A percentile compares a stretch with the other conserved stretches of the same genome.
phyloP scores from a whole-genome alignment of 257 asterid species.

The Scutellaria baicalensis region DNA sequence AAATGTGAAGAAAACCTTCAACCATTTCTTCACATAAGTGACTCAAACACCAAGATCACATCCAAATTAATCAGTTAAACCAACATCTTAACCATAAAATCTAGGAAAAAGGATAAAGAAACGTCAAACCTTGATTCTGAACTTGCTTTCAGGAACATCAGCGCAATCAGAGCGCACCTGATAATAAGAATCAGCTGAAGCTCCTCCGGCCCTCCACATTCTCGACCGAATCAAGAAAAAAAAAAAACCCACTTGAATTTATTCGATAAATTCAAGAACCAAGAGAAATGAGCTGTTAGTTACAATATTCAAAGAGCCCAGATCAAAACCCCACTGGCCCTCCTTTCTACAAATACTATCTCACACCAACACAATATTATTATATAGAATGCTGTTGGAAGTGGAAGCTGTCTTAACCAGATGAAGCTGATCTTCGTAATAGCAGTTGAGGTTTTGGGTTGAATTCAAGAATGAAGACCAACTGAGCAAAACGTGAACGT shows the following conservation, averaged over 20 bases:
- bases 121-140: conserved; percentile 74
- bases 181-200: conserved; percentile 82
- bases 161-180: conserved; percentile 75
- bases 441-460: too few relatives aligned
- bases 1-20: background rate
- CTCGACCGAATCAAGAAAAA: background rate
- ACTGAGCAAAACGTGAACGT: too few relatives aligned
- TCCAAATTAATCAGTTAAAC: background rate
- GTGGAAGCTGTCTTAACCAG: background rate
- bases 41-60: background rate
- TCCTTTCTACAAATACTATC: conserved; percentile 5
- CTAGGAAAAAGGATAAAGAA: background rate
- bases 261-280: conserved; percentile 6
- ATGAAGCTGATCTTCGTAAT: background rate
- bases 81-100: background rate
- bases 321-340: conserved; percentile 31
- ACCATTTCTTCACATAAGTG: background rate
- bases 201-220: conserved; percentile 84
- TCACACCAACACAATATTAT: conserved; percentile 7
- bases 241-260: background rate
- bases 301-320: conserved; percentile 18
- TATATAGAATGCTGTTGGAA: conserved; percentile 5
- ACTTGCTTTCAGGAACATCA: conserved; percentile 82
- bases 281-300: conserved; percentile 2
- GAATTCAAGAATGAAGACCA: too few relatives aligned